Evolutionary conservation across 2,329 filamentous ascomycete genomes (phyloP), one percentile per base, ranked within the genome.

Genomic region (Cytospora mali): DNA sequence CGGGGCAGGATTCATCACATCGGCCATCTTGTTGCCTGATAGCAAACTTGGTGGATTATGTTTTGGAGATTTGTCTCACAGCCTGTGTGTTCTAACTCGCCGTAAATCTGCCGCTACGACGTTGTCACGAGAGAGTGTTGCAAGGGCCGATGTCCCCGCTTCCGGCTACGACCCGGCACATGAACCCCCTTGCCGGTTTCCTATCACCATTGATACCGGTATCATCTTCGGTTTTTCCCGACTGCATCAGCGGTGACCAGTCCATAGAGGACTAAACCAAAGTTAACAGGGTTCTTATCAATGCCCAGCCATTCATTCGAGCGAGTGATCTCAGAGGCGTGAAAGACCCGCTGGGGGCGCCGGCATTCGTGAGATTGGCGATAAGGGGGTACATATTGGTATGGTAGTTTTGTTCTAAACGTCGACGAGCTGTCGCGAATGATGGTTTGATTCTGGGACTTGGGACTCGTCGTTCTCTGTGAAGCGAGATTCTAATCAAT

Each of bases 181-280:
- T 18, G 25, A 10, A n/a, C 55, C 46, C 48, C 29, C 25, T 33
- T 55, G 52, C 52, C 52, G 52, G 52, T 55, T 27, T 31, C 27
- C 48, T 51, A 42, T 46, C 49, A 9, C 57, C 57, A 23, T 23
- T 29, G 50, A 60, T 60, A 60, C 27, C 33, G 18, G 49, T 42
- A 25, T 50, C 46, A 50, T n/a, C 13, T 11, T 50, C 42, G 55
- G 46, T 49, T 14, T 18, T 9, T 16, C 18, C 55, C 21, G 46
- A 35, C 55, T 51, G 10, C 42, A 28, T 31, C 27, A 28, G 29
- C 23, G 49, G 28, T 53, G 16, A 29, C 31, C 13, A 31, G 14
- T 16, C 25, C 18, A n/a, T n/a, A n/a, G 4, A 53, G n/a, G 16
- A 39, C 21, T n/a, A 4, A 31, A 48, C 9, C 27, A 48, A 21